Evolutionary conservation across 176 grass and related monocot species (phyloP).

Genomic region (Canna indica): DNA sequence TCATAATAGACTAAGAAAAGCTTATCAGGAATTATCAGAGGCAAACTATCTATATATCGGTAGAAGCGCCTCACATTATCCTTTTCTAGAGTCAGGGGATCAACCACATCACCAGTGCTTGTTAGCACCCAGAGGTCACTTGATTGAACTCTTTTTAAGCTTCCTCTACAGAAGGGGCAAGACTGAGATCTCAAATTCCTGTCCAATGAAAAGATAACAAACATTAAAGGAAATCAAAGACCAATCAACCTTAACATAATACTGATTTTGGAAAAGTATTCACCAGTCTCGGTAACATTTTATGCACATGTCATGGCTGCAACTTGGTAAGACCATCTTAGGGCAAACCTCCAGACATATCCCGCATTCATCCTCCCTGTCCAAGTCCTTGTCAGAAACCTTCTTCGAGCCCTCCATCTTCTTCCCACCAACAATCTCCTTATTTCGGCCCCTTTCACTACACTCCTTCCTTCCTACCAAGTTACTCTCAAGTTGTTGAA

Average conservation of each 20-base stretch:
- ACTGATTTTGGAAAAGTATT: background rate
- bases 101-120: conserved; percentile 27
- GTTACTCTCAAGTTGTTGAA: conserved; percentile 8
- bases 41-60: conserved; percentile 32
- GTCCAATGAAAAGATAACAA: background rate
- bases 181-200: conserved; percentile 34
- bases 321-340: conserved; percentile 78
- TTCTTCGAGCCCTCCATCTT: conserved; percentile 34
- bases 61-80: conserved; percentile 28
- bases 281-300: conserved; percentile 67
- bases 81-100: conserved; percentile 27
- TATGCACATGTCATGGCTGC: conserved; percentile 64
- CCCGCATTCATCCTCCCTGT: conserved; percentile 88
- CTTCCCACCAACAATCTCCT: conserved; percentile 62
- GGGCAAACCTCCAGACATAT: conserved; percentile 74
- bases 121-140: conserved; percentile 37
- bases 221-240: background rate
- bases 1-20: conserved; percentile 29
- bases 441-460: conserved; percentile 52
- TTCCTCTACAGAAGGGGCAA: conserved; percentile 39
- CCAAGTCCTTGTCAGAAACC: conserved; percentile 60
- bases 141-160: conserved; percentile 34
- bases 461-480: conserved; percentile 48
- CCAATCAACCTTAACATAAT: background rate
- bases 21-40: conserved; percentile 23